Base-by-base conservation (phyloP, 768 basidiomycete species). In the Mycena rosella region DNA sequence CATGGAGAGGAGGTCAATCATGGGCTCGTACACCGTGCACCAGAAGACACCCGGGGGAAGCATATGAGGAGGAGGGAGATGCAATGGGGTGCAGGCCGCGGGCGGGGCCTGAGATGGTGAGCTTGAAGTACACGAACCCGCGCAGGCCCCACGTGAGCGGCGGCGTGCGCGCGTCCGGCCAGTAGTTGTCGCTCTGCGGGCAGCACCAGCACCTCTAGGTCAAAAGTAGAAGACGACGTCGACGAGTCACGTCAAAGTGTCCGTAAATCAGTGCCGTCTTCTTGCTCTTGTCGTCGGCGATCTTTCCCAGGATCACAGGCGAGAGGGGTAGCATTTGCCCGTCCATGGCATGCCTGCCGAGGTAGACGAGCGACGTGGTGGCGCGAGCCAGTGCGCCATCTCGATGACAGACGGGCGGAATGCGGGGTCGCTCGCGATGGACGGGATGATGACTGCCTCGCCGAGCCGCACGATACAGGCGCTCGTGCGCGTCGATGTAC, bases 41-140 rank as follows among this genome's bases (percentile, higher is more conserved):
- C 32, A 5, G 32, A 34, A 34, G 5, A 34, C 32, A 11, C 32
- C 32, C 11, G 38, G 9, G 8, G 38, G 8, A 3, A 38, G 38
- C 15, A 38, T 38, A 38, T 3, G 38, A 38, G 38, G 38, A 38
- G 7, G 38, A 38, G 9, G 7, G 14, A 14, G 15, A 17, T n/a
- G n/a, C n/a, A 17, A 38, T 7, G 14, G 95, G 96, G 79, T 99
- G 97, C 0, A 98, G 85, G 75, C 98, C 96, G 48, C 91, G 85
- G n/a, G 84, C 89, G 5, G 97, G 96, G 5, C 97, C 97, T 5
- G 91, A 84, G 57, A 99, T 81, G 30, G 88, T 89, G 68, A 95
- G 81, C 70, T 90, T 91, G 86, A 91, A 96, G 84, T 98, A 98
- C 42, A 89, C 85, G 55, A 98, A 82, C 11, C 96, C 96, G 53